Evolutionary conservation across 306 rosid genomes (phyloP).

Genomic region (Hippophae gyantsensis): DNA sequence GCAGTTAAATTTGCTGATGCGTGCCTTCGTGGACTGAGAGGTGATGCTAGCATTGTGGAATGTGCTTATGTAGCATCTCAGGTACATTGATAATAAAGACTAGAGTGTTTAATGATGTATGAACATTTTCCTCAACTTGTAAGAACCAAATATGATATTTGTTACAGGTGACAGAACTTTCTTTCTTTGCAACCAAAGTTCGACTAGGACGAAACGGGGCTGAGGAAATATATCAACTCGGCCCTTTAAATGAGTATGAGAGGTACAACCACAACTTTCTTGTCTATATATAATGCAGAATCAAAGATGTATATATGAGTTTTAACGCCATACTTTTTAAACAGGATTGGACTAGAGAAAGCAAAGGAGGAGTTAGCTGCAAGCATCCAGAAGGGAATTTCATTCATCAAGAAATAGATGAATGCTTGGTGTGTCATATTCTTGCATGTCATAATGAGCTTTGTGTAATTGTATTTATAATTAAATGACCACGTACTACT

Average conservation of each 20-base stretch:
- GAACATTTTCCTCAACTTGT: conserved; percentile 2
- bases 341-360: conserved; percentile 62
- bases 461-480: neutral
- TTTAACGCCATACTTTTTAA: neutral
- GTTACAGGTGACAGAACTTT: conserved; percentile 73
- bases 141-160: conserved; percentile 1
- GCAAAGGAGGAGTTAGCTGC: conserved; percentile 53
- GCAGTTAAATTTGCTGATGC: conserved; percentile 78
- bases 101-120: neutral
- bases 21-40: conserved; percentile 86
- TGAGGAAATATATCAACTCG: conserved; percentile 59
- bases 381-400: conserved; percentile 59
- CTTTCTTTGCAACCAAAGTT: conserved; percentile 83
- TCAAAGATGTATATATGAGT: neutral
- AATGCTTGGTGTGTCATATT: neutral
- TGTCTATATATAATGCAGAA: neutral
- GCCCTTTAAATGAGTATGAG: conserved; percentile 83
- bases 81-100: conserved; percentile 28
- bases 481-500: too few relatives aligned
- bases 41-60: conserved; percentile 79
- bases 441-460: neutral
- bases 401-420: conserved; percentile 37
- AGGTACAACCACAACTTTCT: conserved; percentile 29
- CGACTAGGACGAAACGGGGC: conserved; percentile 74
- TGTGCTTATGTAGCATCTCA: conserved; percentile 75